Evolutionary conservation across 2,329 filamentous ascomycete genomes (phyloP), one percentile per base, ranked within the genome.

Genomic region (Coniochaeta sp.): DNA sequence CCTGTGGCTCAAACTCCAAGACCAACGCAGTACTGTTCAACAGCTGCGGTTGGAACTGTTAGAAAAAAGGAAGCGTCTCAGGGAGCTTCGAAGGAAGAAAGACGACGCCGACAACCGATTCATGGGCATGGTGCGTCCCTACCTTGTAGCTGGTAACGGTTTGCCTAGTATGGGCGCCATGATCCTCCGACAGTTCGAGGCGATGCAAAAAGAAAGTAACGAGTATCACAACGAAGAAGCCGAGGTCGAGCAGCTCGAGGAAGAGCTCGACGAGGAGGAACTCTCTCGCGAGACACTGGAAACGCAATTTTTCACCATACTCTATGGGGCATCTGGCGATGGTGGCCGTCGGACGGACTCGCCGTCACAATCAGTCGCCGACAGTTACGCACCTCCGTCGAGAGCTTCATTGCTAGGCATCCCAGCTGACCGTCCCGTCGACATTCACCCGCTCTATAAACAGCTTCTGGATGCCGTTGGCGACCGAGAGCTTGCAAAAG

Each of bases 381-480:
- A 59, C 14, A 55, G 55, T 56, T 38, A 60, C 10, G n/a, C 19
- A 8, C 59, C 64, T 6, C 50, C 61, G 10, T 59, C 63, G 22
- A 61, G 64, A 5, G 58, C 58, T 5, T 60, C 58, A 5, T 63
- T 72, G 14, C 57, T 69, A 28, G 70, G 71, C 1, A 72, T 73
- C 40, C 65, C 66, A 1, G 64, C 61, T 0, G 65, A 68, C 1
- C 65, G 63, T 1, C 55, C 63, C 1, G 62, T 64, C 1, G 76
- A 78, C 42, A 66, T 76, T 1, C 80, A 83, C 62, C 81, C 81
- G 2, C 68, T 79, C 3, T 83, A 81, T 63, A 64, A 70, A 12
- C 69, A 75, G 19, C 71, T 83, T 6, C 72, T 78, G 17, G 72
- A 74, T 14, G 72, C 74, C 1, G 73, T 79, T 10, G 75, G 73